A percentile compares a stretch with the other conserved stretches of the same genome.
phyloP scores from a whole-genome alignment of 345 rosid genomes.

The Hibiscus trionum region DNA sequence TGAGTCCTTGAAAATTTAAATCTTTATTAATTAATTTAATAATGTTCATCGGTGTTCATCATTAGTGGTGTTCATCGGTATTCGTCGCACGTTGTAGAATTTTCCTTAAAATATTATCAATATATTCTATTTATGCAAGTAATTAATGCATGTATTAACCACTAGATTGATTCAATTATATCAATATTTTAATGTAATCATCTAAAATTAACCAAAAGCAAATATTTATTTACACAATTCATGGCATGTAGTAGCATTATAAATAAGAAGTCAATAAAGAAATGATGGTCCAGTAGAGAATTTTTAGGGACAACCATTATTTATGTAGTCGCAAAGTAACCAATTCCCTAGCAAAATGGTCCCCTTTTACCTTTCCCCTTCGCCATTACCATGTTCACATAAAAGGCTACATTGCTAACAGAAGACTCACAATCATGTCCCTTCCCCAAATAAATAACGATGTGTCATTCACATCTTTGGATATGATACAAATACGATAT shows the following conservation, averaged over 20 bases:
- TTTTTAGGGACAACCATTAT: not conserved
- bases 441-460: not conserved
- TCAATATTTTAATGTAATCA: too few relatives aligned
- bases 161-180: too few relatives aligned
- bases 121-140: too few relatives aligned
- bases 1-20: too few relatives aligned
- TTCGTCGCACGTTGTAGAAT: too few relatives aligned
- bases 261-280: not conserved
- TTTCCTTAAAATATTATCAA: too few relatives aligned
- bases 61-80: too few relatives aligned
- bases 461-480: not conserved
- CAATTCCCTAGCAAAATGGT: not conserved
- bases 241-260: not conserved
- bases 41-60: too few relatives aligned
- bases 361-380: not conserved
- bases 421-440: slow-evolving; percentile 14
- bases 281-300: not conserved
- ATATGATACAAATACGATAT: not conserved
- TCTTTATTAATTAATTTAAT: too few relatives aligned
- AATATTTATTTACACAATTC: too few relatives aligned
- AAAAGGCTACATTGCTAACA: not conserved
- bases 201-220: too few relatives aligned
- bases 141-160: too few relatives aligned
- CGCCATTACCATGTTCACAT: not conserved
- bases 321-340: not conserved